A percentile compares a stretch with the other conserved stretches of the same genome.
Conservation (phyloP, 805 yeast species). For the Phaffomyces opuntiae region DNA sequence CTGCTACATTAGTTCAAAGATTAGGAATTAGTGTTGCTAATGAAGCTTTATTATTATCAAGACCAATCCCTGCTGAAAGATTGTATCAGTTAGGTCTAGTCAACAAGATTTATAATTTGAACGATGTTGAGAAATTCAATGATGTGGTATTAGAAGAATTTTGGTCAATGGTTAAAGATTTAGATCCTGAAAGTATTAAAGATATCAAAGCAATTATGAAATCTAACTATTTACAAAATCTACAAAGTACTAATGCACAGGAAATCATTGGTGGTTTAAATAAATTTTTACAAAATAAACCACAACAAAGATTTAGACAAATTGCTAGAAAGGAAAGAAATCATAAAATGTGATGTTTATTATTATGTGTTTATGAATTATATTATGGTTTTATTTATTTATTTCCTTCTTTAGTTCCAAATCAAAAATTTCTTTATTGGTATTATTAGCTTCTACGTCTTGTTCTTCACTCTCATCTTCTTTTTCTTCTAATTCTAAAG, state of each 20-base stretch:
- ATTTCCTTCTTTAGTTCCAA: constrained; percentile 5
- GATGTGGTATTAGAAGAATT: constrained; percentile 34
- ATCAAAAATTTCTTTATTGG: neutral
- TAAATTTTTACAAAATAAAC: constrained; percentile 66
- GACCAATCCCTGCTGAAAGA: constrained; percentile 55
- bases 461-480: constrained; percentile 21
- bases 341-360: constrained; percentile 46
- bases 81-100: constrained; percentile 53
- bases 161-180: constrained; percentile 25
- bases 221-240: constrained; percentile 22
- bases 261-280: constrained; percentile 66
- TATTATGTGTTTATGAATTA: no score
- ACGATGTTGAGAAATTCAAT: constrained; percentile 42
- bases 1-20: constrained; percentile 59
- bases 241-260: constrained; percentile 47
- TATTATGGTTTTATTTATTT: neutral
- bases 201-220: constrained; percentile 36
- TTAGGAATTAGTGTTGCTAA: constrained; percentile 67
- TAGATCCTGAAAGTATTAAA: constrained; percentile 35
- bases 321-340: constrained; percentile 47
- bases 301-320: constrained; percentile 58
- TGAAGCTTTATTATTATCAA: constrained; percentile 65
- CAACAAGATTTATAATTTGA: constrained; percentile 45
- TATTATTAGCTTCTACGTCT: constrained; percentile 14
- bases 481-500: constrained; percentile 28